Percentiles rank a stretch among this genome's conserved stretches.
Conservation (phyloP, 352 stramenopile species). For the Pythium monospermum region DNA sequence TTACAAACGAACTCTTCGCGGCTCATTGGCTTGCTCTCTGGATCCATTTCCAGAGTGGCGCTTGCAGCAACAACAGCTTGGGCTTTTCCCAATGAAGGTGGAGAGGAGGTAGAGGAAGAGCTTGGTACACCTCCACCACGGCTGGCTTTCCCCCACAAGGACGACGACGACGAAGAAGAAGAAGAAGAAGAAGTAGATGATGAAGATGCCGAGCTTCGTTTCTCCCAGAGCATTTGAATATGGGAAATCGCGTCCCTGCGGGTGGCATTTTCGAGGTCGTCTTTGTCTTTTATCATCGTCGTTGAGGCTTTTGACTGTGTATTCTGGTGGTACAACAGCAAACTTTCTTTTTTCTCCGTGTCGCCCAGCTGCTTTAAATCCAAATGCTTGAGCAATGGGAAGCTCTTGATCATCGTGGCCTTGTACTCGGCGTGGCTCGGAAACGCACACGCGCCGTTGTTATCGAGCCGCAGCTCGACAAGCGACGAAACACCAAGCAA, state of each 20-base stretch:
- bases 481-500: constrained; percentile 71
- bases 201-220: constrained; percentile 3
- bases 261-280: constrained; percentile 45
- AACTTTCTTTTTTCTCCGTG: constrained; percentile 56
- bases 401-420: constrained; percentile 57
- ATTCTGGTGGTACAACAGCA: constrained; percentile 26
- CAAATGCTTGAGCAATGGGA: constrained; percentile 77
- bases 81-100: too few species aligned
- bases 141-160: background rate
- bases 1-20: constrained; percentile 43
- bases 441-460: constrained; percentile 66
- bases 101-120: too few species aligned
- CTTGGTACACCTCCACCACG: too few species aligned
- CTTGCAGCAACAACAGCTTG: too few species aligned
- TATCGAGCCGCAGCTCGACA: constrained; percentile 84
- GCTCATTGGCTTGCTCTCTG: constrained; percentile 32
- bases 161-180: too few species aligned
- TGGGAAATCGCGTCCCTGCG: constrained; percentile 46
- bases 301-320: constrained; percentile 23
- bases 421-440: constrained; percentile 55
- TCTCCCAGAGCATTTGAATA: constrained; percentile 40
- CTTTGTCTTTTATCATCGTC: constrained; percentile 36
- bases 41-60: constrained; percentile 30
- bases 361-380: constrained; percentile 79
- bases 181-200: too few species aligned